Percentiles rank a stretch among this genome's conserved stretches.
phyloP scores from a whole-genome alignment of 257 asterid genomes.

The Przewalskia tangutica region DNA sequence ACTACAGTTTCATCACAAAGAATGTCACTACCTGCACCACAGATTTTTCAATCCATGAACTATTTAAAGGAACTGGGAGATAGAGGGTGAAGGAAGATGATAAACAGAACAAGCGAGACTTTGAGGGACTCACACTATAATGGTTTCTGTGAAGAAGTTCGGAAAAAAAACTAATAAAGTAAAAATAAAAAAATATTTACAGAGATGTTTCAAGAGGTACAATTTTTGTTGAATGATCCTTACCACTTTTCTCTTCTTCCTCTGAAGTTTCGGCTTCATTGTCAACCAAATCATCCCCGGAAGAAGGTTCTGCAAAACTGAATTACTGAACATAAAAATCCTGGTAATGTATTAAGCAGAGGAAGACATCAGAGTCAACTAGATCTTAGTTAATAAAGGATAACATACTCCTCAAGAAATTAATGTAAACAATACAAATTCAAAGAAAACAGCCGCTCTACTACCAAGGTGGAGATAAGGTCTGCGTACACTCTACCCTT shows the following conservation, averaged over 20 bases:
- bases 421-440: neutral
- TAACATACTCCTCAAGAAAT: neutral
- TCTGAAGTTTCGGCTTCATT: conserved; percentile 33
- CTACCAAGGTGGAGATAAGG: too few species aligned
- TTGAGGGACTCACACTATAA: neutral
- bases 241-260: conserved; percentile 33
- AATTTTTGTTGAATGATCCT: conserved; percentile 8
- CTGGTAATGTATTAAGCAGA: neutral
- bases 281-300: conserved; percentile 48
- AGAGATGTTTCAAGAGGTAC: conserved; percentile 25
- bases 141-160: neutral
- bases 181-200: neutral
- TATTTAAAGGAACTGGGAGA: conserved; percentile 32
- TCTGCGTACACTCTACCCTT: too few species aligned
- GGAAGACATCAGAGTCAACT: neutral
- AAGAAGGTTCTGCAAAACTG: conserved; percentile 64
- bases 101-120: neutral
- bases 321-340: neutral
- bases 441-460: neutral
- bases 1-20: conserved; percentile 27
- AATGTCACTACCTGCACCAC: conserved; percentile 25
- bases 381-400: neutral
- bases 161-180: neutral
- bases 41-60: conserved; percentile 29
- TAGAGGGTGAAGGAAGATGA: conserved; percentile 9